These are phyloP conservation scores for Cladophialophora carrionii DNA, from an alignment of 2,329 filamentous ascomycete genomes.

Conservation along the genomic window DNA sequence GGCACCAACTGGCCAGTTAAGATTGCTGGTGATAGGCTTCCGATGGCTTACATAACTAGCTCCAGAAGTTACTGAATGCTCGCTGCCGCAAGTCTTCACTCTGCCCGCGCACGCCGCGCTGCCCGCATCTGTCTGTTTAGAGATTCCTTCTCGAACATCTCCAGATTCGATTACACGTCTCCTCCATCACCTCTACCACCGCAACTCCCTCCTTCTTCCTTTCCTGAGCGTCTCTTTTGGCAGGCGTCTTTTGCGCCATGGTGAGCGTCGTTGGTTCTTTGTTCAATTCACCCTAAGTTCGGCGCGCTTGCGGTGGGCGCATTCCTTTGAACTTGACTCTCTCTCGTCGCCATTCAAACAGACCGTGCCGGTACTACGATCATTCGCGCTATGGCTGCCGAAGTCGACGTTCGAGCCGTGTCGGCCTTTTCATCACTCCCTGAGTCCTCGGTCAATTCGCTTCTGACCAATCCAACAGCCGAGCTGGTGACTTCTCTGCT, in stretches of 20 bases:
- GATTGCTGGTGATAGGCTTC: background rate
- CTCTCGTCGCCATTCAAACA: background rate
- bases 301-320: constrained; percentile 25
- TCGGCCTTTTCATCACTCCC: constrained; percentile 62
- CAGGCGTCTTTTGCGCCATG: constrained; percentile 25
- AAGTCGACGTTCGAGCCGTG: constrained; percentile 63
- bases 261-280: constrained; percentile 14
- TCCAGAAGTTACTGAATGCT: background rate
- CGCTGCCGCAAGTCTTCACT: background rate
- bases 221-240: constrained; percentile 16
- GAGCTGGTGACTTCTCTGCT: constrained; percentile 79
- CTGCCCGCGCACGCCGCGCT: constrained; percentile 15
- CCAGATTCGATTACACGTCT: constrained; percentile 8
- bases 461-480: constrained; percentile 66
- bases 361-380: background rate
- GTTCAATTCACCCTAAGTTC: constrained; percentile 19
- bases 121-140: constrained; percentile 26
- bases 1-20: constrained; percentile 6
- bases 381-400: constrained; percentile 55
- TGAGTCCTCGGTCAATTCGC: constrained; percentile 58
- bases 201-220: constrained; percentile 9
- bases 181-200: constrained; percentile 15
- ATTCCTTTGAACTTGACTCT: background rate
- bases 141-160: constrained; percentile 18
- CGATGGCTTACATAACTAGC: constrained; percentile 15